Evolutionary conservation across 1,284 basidiomycete species (phyloP).

Genomic region (Malassezia globosa): DNA sequence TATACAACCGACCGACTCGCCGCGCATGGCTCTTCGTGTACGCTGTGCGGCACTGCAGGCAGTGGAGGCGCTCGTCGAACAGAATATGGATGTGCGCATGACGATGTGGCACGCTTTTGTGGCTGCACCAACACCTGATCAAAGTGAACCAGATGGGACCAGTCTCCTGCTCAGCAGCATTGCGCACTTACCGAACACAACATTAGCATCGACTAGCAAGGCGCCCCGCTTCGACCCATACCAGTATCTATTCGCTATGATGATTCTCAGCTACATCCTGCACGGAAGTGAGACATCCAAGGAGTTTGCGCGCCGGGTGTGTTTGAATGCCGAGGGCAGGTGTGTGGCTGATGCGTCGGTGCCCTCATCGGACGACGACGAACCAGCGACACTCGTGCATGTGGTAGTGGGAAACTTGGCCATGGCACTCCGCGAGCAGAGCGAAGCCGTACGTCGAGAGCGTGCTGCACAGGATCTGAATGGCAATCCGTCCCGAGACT

Average conservation of each 20-base stretch:
- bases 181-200: constrained; percentile 30
- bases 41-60: constrained; percentile 34
- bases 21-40: constrained; percentile 15
- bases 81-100: constrained; percentile 48
- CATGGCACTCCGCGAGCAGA: constrained; percentile 55
- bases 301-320: constrained; percentile 51
- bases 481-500: constrained; percentile 48
- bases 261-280: constrained; percentile 51
- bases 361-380: constrained; percentile 49
- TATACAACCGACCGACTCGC: background rate
- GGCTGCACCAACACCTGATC: constrained; percentile 20
- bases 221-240: constrained; percentile 51
- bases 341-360: constrained; percentile 7
- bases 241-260: constrained; percentile 37
- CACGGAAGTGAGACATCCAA: constrained; percentile 53
- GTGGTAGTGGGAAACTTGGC: constrained; percentile 56
- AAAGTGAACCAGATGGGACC: constrained; percentile 13
- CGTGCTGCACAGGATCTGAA: constrained; percentile 22
- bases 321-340: constrained; percentile 41
- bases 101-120: constrained; percentile 53
- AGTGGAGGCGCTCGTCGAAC: constrained; percentile 41
- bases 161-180: constrained; percentile 10
- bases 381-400: constrained; percentile 51
- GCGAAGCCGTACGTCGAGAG: constrained; percentile 40
- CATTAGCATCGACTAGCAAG: constrained; percentile 18